phyloP scores from a whole-genome alignment of 2,329 filamentous ascomycete species.

The Dactylellina cionopaga region DNA sequence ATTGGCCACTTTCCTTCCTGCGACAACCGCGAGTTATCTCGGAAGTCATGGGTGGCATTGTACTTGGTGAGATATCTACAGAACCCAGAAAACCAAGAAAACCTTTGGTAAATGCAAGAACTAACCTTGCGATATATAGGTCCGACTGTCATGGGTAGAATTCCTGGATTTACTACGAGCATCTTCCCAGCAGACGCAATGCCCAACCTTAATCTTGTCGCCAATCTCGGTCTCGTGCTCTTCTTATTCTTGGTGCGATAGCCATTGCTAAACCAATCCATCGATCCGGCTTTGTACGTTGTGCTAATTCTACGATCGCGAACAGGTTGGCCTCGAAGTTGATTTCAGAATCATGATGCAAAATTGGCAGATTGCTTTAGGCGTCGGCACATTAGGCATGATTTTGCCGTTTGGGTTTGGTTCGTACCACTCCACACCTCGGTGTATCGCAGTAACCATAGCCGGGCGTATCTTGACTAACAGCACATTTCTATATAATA shows the following conservation, averaged over 20 bases:
- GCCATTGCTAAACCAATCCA: not conserved
- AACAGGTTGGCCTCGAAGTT: slow-evolving; percentile 77
- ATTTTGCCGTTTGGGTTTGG: slow-evolving; percentile 83
- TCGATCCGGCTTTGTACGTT: too few species aligned
- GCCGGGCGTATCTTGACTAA: too few species aligned
- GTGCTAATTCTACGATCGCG: not conserved
- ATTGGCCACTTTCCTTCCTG: slow-evolving; percentile 79
- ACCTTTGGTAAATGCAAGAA: not conserved
- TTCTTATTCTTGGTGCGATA: slow-evolving; percentile 77
- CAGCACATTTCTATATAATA: slow-evolving; percentile 22
- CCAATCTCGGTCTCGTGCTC: slow-evolving; percentile 83
- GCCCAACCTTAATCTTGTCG: slow-evolving; percentile 78
- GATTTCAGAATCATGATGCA: slow-evolving; percentile 79
- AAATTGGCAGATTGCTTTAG: slow-evolving; percentile 82
- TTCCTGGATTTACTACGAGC: slow-evolving; percentile 77
- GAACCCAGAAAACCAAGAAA: not conserved
- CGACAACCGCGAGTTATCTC: slow-evolving; percentile 84
- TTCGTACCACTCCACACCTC: slow-evolving; percentile 60
- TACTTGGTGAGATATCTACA: slow-evolving; percentile 70
- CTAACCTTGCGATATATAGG: slow-evolving; percentile 59
- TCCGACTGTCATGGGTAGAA: slow-evolving; percentile 86
- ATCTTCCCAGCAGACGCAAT: slow-evolving; percentile 83
- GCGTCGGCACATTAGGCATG: slow-evolving; percentile 83
- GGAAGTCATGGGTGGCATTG: slow-evolving; percentile 83
- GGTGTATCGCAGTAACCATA: too few species aligned